Base-by-base conservation (phyloP, 257 asterid species). In the Anisodus tanguticus region DNA sequence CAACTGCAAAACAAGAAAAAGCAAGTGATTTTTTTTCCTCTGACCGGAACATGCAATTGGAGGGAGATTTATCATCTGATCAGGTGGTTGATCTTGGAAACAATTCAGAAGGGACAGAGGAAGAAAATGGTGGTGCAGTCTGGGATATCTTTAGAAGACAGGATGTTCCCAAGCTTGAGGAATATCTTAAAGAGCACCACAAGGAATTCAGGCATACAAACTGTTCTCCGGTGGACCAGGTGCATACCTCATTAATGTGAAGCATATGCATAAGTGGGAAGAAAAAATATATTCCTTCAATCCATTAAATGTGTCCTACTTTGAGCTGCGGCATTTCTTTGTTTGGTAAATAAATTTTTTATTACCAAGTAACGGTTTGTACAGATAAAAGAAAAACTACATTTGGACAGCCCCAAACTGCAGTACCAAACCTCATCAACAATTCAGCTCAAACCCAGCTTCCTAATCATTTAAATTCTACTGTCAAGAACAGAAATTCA, bases 81-180 rank as follows among this genome's bases (percentile, higher is more conserved):
- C 64, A 58, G 68, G 59, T 64, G 72, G 35, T 83, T 35, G 53
- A 67, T 82, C 45, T 71, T 63, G 47, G 59, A 26, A 66, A 64
- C 4, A 39, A 70, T 72, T 83, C 83, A 68, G 62, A 77, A 41
- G 83, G 58, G 13, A 69, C 72, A 2, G 88, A 86, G 35, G 84
- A 17, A 82, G 80, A 53, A 12, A 88, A 89, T 53, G 97, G 95
- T 58, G 97, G 93, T 85, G 98, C 97, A 70, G 87, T 92, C 37
- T 95, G 98, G 98, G 98, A 94, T 82, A 94, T 95, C 59, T 94
- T 95, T 82, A 90, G 98, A 16, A 88, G 91, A 70, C 83, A 92
- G 83, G 99, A 94, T 89, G 93, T 94, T 45, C 92, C 94, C 81
- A 87, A 86, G 87, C 87, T 95, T 82, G 85, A 85, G 43, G 89